A percentile compares a stretch with the other conserved stretches of the same genome.
Evolutionary conservation across 208 protist genomes (phyloP).

Genomic region (Crithidia sp.): DNA sequence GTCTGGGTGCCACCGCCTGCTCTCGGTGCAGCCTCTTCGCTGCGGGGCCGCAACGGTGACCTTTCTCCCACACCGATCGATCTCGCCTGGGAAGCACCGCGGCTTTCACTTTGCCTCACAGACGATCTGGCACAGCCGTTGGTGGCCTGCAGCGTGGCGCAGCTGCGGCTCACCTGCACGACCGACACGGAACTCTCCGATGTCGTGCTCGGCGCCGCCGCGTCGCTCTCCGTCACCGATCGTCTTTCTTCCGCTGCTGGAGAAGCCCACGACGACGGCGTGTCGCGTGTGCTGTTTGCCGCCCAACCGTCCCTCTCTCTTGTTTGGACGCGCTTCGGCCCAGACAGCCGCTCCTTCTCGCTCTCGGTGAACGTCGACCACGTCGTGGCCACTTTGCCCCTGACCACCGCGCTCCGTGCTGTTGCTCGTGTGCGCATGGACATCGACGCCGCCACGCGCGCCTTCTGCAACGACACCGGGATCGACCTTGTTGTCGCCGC

Average conservation of each 20-base stretch:
- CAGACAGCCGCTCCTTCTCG: constrained; percentile 20
- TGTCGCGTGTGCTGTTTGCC: constrained; percentile 18
- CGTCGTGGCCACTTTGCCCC: constrained; percentile 23
- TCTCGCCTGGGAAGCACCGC: not conserved
- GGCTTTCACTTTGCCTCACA: constrained; percentile 14
- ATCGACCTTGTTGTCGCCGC: constrained; percentile 15
- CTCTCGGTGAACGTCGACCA: constrained; percentile 17
- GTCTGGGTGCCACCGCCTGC: no score
- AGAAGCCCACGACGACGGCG: not conserved
- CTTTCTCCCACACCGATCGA: not conserved
- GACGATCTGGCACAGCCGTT: constrained; percentile 11
- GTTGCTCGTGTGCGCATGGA: not conserved
- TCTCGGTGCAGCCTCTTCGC: no score
- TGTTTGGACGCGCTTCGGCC: constrained; percentile 19
- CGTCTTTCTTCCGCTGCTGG: not conserved
- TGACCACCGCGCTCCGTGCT: constrained; percentile 10
- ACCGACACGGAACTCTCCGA: constrained; percentile 14
- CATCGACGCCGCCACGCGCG: not conserved
- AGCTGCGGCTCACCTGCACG: constrained; percentile 6
- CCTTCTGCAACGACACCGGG: constrained; percentile 25
- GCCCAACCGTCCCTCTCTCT: constrained; percentile 15
- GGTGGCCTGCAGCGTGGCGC: constrained; percentile 6
- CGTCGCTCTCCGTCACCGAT: constrained; percentile 14
- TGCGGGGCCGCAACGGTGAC: not conserved
- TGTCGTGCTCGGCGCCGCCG: constrained; percentile 15